Base-by-base conservation (phyloP, 2,329 filamentous ascomycete species). In the Phyllosticta citriasiana region DNA sequence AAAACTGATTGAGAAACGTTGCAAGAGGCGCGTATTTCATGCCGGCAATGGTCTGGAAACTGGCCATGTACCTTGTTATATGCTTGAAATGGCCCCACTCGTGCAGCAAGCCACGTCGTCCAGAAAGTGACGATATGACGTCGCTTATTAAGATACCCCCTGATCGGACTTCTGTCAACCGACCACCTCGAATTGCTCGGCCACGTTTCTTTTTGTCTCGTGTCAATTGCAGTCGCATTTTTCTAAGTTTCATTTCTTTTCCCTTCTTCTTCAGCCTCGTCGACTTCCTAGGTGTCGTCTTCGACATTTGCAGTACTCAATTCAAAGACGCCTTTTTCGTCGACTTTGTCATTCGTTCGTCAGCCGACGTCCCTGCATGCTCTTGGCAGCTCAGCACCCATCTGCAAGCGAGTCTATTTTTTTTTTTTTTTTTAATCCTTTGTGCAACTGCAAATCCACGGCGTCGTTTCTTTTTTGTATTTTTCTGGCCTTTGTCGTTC, bases 1-100 rank as follows among this genome's bases (percentile, higher is more conserved):
- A 58, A 63, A 27, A 63, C 65, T 14, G 66, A 63, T 51, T 69
- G 65, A 69, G 55, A 47, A 30, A n/a, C 35, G 33, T 47, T n/a
- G 40, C 40, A 47, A 47, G 14, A 47, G 40, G 40, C n/a, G 40
- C 40, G 40, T 19, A 14, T 47, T n/a, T 6, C 12, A 47, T 47
- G 40, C 40, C 14, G 40, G 16, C n/a, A 47, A 47, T 2, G 16
- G 40, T 47, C 40, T 47, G 16, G 14, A n/a, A 47, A n/a, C 40
- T 47, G 40, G 40, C 40, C 40, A 47, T 6, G 7, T 47, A 47
- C 40, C 40, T n/a, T 47, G 40, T 47, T 19, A 47, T 4, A 47
- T 47, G 40, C 16, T n/a, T 16, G 40, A 47, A 47, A 47, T 47
- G 40, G 40, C 40, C 40, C 40, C 40, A 47, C 16, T n/a, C 16